phyloP scores from a whole-genome alignment of 1,284 basidiomycete genomes.

The Marasmius sp. region DNA sequence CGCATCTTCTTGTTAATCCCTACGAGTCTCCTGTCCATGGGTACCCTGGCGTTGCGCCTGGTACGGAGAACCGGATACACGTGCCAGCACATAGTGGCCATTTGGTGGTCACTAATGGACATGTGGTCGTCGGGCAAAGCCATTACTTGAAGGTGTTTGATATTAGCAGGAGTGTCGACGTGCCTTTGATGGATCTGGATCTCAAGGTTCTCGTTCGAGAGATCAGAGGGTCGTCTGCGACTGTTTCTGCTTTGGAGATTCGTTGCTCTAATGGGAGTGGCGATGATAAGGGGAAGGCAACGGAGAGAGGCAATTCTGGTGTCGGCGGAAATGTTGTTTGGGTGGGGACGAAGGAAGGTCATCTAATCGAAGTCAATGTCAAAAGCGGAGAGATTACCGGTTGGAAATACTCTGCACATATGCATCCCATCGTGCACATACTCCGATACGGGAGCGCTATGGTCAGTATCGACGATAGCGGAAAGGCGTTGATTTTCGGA shows the following conservation, averaged over 20 bases:
- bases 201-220: conserved; percentile 35
- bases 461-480: conserved; percentile 80
- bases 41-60: conserved; percentile 35
- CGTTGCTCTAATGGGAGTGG: conserved; percentile 36
- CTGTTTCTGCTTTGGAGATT: neutral
- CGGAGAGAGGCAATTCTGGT: conserved; percentile 66
- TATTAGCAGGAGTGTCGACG: conserved; percentile 41
- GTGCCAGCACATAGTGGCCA: conserved; percentile 57
- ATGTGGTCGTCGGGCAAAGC: conserved; percentile 59
- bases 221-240: conserved; percentile 16
- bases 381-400: conserved; percentile 55
- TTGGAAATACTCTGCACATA: conserved; percentile 61
- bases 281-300: conserved; percentile 69
- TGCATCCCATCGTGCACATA: conserved; percentile 68
- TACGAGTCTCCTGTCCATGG: neutral
- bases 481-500: conserved; percentile 78
- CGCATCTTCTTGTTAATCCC: conserved; percentile 32
- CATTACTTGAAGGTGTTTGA: conserved; percentile 71
- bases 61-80: conserved; percentile 36
- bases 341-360: conserved; percentile 89
- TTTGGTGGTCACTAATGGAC: conserved; percentile 61
- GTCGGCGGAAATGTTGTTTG: conserved; percentile 61
- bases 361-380: conserved; percentile 80
- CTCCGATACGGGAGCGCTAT: conserved; percentile 69
- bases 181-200: conserved; percentile 55